Conservation (phyloP, 495 filamentous ascomycete species). For the Neurospora sp. region DNA sequence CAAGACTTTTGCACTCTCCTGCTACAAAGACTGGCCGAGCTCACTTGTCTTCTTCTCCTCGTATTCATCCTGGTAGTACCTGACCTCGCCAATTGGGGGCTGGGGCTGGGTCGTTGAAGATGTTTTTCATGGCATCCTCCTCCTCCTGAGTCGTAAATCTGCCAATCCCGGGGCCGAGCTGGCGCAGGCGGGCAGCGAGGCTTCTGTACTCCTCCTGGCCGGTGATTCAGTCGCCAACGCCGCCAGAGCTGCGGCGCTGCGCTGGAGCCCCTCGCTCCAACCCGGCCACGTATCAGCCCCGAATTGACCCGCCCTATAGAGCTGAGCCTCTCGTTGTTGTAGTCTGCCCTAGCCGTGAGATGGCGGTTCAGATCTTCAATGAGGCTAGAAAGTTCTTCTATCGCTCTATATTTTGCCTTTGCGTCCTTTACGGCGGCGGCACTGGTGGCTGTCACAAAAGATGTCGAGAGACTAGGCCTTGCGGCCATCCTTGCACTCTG, state of each 20-base stretch:
- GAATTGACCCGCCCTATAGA: slow-evolving; percentile 40
- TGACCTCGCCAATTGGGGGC: background rate
- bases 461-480: slow-evolving; percentile 36
- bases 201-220: background rate
- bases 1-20: background rate
- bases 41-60: background rate
- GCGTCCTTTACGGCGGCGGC: slow-evolving; percentile 54
- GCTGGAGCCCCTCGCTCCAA: slow-evolving; percentile 55
- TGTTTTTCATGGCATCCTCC: background rate
- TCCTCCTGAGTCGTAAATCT: background rate
- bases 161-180: background rate
- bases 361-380: slow-evolving; percentile 83
- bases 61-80: background rate
- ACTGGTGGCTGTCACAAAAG: slow-evolving; percentile 47
- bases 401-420: no score
- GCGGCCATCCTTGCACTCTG: slow-evolving; percentile 32
- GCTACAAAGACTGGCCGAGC: background rate
- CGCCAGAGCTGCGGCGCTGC: no score
- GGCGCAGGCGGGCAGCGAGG: background rate
- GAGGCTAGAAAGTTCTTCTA: background rate
- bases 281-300: slow-evolving; percentile 24
- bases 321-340: slow-evolving; percentile 86
- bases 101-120: background rate
- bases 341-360: slow-evolving; percentile 78
- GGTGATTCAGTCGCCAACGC: background rate